These are phyloP conservation scores for Colletotrichum gloeosporioides DNA, from an alignment of 2,329 filamentous ascomycete species.

Conservation along the genomic window DNA sequence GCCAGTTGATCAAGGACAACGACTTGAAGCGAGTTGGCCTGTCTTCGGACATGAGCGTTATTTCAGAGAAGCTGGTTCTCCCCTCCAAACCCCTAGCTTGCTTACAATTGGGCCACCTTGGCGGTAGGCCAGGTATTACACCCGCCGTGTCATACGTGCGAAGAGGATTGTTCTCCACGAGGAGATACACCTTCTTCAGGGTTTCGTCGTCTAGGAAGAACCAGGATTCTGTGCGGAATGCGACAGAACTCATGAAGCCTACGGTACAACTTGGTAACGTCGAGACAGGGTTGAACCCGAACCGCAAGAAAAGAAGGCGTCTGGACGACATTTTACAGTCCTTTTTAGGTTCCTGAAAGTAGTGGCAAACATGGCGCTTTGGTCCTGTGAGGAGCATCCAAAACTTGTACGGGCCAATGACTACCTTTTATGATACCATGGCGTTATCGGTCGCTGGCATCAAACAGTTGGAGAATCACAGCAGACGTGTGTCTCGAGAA, in stretches of 20 bases:
- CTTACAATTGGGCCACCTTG: conserved; percentile 42
- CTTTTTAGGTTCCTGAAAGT: conserved; percentile 6
- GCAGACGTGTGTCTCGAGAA: neutral
- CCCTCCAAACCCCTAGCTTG: conserved; percentile 43
- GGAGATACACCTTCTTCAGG: conserved; percentile 36
- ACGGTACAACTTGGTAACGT: conserved; percentile 11
- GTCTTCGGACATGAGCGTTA: conserved; percentile 30
- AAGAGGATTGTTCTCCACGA: conserved; percentile 37
- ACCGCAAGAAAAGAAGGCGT: conserved; percentile 36
- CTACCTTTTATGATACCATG: neutral
- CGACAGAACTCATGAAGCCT: conserved; percentile 17
- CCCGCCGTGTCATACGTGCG: conserved; percentile 40
- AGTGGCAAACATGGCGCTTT: neutral
- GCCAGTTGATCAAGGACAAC: conserved; percentile 38
- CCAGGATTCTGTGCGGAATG: conserved; percentile 1
- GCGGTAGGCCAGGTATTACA: conserved; percentile 35
- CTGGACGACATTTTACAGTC: conserved; percentile 39
- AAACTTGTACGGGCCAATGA: neutral
- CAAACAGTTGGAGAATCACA: neutral
- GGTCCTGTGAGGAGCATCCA: neutral
- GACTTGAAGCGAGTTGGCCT: conserved; percentile 33
- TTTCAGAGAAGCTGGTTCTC: conserved; percentile 40
- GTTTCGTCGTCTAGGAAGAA: conserved; percentile 23
- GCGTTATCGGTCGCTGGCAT: neutral
- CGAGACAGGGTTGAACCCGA: conserved; percentile 24